Base-by-base conservation (phyloP, 495 filamentous ascomycete species). In the Penicillium silybi region DNA sequence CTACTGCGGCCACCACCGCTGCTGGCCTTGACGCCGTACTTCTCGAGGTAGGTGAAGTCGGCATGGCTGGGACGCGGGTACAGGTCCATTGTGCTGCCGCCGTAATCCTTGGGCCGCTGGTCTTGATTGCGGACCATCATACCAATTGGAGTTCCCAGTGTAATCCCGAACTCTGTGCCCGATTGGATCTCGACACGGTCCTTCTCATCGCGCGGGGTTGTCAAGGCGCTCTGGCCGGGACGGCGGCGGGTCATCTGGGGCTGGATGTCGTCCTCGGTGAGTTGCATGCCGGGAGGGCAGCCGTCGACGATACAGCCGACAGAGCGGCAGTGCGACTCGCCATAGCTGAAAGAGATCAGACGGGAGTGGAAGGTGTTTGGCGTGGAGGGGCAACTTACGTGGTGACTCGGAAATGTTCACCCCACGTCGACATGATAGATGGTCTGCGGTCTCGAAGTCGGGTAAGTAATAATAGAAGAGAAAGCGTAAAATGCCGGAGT, bases 1-100 rank as follows among this genome's bases (percentile, higher is more conserved):
- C 86, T 90, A 69, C 88, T 93, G 54, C 95, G 82, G 22, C 93
- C 95, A 55, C 93, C 93, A 52, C 93, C 93, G 54, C 86, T 91
- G 69, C 84, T 89, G 6, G 95, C 90, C 76, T 95, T 93, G 48
- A 97, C 86, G 10, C 93, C 93, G 59, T 98, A 98, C 71, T 98
- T 98, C 74, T 92, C 86, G 41, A 96, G 80, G 69, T 97, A 97
- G 56, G 93, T 98, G 79, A 85, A 96, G 66, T 98, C 93, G 46
- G 93, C 93, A 70, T 98, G 93, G 66, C 85, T 90, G 9, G 93
- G 93, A 29, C 93, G 80, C 10, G 93, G 93, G 79, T 86, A 96
- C 38, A 82, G 68, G 68, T 97, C 90, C 85, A 97, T 98, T 38
- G 92, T 97, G 60, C 83, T 84, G 63, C 84, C 82, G 9, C 88